Evolutionary conservation across 2,329 filamentous ascomycete species (phyloP).

Genomic region (Phyllosticta capitalensis): DNA sequence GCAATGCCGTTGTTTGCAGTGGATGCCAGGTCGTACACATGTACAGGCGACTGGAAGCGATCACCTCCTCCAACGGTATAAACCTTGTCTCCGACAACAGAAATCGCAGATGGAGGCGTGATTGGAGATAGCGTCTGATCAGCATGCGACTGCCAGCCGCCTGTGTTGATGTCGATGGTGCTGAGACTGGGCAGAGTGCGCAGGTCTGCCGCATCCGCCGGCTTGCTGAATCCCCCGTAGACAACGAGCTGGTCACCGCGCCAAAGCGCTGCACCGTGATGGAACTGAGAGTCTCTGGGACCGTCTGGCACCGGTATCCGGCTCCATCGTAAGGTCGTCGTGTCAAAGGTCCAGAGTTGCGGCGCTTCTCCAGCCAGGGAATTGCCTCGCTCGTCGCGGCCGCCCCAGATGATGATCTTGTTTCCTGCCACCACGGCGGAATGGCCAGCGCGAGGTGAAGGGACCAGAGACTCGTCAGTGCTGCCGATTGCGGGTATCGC

Average conservation of each 20-base stretch:
- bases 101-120: conserved; percentile 25
- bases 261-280: conserved; percentile 16
- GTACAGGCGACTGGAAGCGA: conserved; percentile 19
- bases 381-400: conserved; percentile 22
- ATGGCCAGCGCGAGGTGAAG: conserved; percentile 28
- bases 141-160: conserved; percentile 20
- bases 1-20: conserved; percentile 5
- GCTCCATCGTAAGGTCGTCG: conserved; percentile 20
- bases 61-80: conserved; percentile 31
- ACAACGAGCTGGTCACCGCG: conserved; percentile 17
- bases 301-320: conserved; percentile 11
- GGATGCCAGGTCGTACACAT: conserved; percentile 16
- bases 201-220: conserved; percentile 14
- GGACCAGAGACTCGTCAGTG: conserved; percentile 22
- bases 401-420: conserved; percentile 32
- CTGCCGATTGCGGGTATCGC: conserved; percentile 33
- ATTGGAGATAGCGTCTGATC: conserved; percentile 19
- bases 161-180: conserved; percentile 14
- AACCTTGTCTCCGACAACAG: conserved; percentile 27
- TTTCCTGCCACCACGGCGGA: conserved; percentile 31
- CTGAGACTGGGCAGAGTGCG: conserved; percentile 7
- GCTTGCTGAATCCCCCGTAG: conserved; percentile 19
- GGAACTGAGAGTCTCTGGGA: conserved; percentile 11
- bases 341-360: conserved; percentile 34
- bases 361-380: conserved; percentile 26